Evolutionary conservation across 371 early-diverging fungal genomes (phyloP), one percentile per base, ranked within the genome.

Genomic region (Saksenaea oblongispora): DNA sequence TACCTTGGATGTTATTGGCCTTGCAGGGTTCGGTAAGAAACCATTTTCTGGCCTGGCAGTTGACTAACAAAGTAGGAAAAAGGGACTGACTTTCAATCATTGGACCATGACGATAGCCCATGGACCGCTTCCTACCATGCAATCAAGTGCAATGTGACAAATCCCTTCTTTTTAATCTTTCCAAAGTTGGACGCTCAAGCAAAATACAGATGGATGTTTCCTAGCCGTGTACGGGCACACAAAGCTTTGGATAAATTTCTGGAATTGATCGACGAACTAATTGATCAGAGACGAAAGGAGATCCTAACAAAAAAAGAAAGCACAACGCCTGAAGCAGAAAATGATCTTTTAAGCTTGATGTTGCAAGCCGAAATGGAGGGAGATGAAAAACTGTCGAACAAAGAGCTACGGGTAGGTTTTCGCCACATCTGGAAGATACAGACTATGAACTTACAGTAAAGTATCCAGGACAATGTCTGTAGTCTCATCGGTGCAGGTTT

Each of bases 331-430:
- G 75, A 81, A 37, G 66, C 69, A 39, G 75, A 76, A 47, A 70
- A 62, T 9, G 81, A 83, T 44, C 61, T 84, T 58, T 65, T 84
- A 24, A 72, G 82, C 1, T 67, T 83, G 67, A 79, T 84, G 82
- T 51, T 83, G 35, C 65, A 73, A 34, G 47, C 54, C 27, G 60
- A 66, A 37, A 31, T 53, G 39, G 59, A 66, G 35, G 71, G 72
- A 22, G 68, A 71, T 39, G 65, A 67, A 37, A 11, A 17, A 14
- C 17, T 71, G 55, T 57, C 74, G 0, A 68, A 70, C 56, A 65
- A 71, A 37, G 82, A 79, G 24, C 34, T 71, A 34, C 56, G 22
- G 74, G 75, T 64, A 73, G 56, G 63, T 58, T 14, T 15, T 3
- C 10, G 13, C 31, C 2, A 31, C 7, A 8, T 9, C 18, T 15